Evolutionary conservation across 345 rosid genomes (phyloP).

Genomic region (Eucalyptus urophylla): DNA sequence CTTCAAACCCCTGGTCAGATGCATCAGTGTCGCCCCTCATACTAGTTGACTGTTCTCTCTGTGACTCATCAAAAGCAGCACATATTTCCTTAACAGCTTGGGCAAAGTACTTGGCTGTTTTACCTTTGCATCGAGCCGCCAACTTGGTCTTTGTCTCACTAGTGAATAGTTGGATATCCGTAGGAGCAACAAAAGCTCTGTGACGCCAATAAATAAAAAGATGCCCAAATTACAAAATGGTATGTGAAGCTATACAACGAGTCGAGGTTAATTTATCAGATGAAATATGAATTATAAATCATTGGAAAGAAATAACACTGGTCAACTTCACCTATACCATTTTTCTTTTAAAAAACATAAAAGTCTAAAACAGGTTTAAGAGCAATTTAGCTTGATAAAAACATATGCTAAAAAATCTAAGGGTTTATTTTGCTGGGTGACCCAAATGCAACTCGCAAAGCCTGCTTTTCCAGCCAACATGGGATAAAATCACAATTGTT

Average conservation of each 20-base stretch:
- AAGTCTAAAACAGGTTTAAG: neutral
- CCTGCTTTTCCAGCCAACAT: neutral
- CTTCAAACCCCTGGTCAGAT: slow-evolving; percentile 19
- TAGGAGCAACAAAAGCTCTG: slow-evolving; percentile 85
- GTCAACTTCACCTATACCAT: neutral
- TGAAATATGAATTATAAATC: neutral
- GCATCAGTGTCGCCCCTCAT: slow-evolving; percentile 26
- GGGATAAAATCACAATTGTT: neutral
- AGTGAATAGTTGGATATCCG: slow-evolving; percentile 74
- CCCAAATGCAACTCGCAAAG: neutral
- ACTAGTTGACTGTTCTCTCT: slow-evolving; percentile 30
- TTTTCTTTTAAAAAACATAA: neutral
- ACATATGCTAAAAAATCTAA: neutral
- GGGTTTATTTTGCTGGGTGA: neutral
- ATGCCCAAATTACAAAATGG: neutral
- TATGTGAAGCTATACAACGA: neutral
- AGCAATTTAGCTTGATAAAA: neutral
- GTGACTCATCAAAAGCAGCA: slow-evolving; percentile 60
- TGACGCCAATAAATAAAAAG: neutral
- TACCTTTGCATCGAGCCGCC: slow-evolving; percentile 52
- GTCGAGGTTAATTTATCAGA: neutral
- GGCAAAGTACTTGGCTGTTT: slow-evolving; percentile 55
- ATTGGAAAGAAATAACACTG: neutral
- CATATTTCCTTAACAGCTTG: slow-evolving; percentile 86
- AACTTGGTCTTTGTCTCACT: slow-evolving; percentile 65